These are phyloP conservation scores for Exophiala sideris DNA, from an alignment of 2,329 filamentous ascomycete species.

Conservation along the genomic window DNA sequence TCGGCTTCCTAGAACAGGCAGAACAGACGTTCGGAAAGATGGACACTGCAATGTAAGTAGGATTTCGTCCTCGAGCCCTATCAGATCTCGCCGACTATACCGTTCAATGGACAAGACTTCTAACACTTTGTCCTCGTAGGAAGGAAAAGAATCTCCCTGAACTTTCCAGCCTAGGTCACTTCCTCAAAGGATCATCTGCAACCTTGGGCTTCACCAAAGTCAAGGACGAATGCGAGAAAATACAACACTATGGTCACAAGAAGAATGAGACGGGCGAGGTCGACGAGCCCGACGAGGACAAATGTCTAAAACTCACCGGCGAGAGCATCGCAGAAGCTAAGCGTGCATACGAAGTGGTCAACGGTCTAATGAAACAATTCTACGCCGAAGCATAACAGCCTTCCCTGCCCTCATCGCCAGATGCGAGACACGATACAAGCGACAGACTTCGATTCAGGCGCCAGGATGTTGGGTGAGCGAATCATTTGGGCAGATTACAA, in stretches of 20 bases:
- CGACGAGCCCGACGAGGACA: constrained; percentile 62
- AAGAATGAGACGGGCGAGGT: constrained; percentile 73
- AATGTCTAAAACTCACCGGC: constrained; percentile 67
- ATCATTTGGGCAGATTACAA: background rate
- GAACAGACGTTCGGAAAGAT: constrained; percentile 81
- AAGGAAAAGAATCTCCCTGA: constrained; percentile 64
- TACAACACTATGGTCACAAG: constrained; percentile 83
- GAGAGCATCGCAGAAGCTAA: constrained; percentile 70
- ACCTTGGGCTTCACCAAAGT: constrained; percentile 89
- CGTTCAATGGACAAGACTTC: background rate
- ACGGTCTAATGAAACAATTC: constrained; percentile 67
- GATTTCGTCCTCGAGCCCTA: background rate
- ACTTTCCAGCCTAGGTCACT: constrained; percentile 84
- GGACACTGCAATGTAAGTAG: constrained; percentile 68
- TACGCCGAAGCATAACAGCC: constrained; percentile 51
- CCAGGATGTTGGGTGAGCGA: constrained; percentile 3
- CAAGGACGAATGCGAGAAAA: constrained; percentile 91
- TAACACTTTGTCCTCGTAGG: constrained; percentile 44
- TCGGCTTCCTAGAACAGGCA: constrained; percentile 90
- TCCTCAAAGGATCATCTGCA: constrained; percentile 94
- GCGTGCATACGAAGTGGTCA: constrained; percentile 70
- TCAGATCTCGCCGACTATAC: background rate
- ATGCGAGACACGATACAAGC: background rate
- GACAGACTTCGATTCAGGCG: constrained; percentile 3
- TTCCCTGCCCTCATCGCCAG: background rate